Conservation (phyloP, 768 basidiomycete genomes). For the Amanita muscaria region DNA sequence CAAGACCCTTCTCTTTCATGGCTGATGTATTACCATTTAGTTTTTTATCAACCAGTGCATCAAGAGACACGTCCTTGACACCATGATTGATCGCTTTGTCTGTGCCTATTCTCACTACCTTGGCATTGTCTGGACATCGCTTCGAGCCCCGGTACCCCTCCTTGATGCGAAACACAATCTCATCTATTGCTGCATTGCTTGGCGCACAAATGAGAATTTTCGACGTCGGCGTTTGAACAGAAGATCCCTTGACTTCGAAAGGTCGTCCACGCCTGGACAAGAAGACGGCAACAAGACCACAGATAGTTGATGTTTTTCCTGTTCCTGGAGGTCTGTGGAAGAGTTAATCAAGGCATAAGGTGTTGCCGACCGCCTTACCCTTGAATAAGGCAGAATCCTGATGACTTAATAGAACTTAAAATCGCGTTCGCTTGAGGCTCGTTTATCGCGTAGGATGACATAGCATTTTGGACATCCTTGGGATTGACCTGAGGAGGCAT, state of each 20-base stretch:
- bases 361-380: slow-evolving; percentile 45
- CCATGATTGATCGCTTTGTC: slow-evolving; percentile 65
- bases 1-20: slow-evolving; percentile 35
- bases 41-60: slow-evolving; percentile 76
- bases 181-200: slow-evolving; percentile 97
- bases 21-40: slow-evolving; percentile 36
- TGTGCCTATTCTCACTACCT: slow-evolving; percentile 86
- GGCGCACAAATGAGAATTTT: slow-evolving; percentile 91
- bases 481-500: slow-evolving; percentile 33
- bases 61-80: slow-evolving; percentile 81
- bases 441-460: slow-evolving; percentile 70
- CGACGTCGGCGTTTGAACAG: no score
- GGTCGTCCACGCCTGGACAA: slow-evolving; percentile 45
- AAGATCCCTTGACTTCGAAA: slow-evolving; percentile 30
- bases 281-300: slow-evolving; percentile 83
- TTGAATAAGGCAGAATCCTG: slow-evolving; percentile 89
- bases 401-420: slow-evolving; percentile 53
- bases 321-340: slow-evolving; percentile 83
- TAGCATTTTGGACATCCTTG: slow-evolving; percentile 51
- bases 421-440: slow-evolving; percentile 94
- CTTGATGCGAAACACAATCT: slow-evolving; percentile 82
- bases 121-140: slow-evolving; percentile 48
- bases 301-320: slow-evolving; percentile 97
- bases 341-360: slow-evolving; percentile 1
- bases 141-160: slow-evolving; percentile 58